Evolutionary conservation across 1,284 basidiomycete species (phyloP), one percentile per base, ranked within the genome.

Genomic region (Flammula alnicola): DNA sequence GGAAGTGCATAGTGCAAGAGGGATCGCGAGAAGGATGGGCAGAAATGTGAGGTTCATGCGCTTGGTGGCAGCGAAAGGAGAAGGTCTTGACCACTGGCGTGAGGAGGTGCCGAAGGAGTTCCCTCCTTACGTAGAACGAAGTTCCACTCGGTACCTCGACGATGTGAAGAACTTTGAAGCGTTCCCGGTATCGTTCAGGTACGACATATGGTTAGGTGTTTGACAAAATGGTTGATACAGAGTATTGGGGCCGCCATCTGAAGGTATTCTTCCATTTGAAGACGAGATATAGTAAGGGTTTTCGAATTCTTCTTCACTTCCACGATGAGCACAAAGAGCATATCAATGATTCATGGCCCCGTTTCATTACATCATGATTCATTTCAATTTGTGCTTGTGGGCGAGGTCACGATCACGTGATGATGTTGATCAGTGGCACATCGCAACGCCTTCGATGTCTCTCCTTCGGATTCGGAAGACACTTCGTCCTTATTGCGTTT

Each of bases 21-120:
- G 75, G 9, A 85, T 55, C 22, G 89, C 86, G 2, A 83, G 54
- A 14, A 81, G 37, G 2, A 86, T 67, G 0, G 90, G 84, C 4
- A 88, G 63, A 37, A 85, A 71, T 0, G 82, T 74, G 31, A 85
- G 64, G 59, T 87, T 86, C 56, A n/a, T n/a, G n/a, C n/a, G n/a
- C n/a, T n/a, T n/a, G n/a, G n/a, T n/a, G 35, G 77, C 75, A 20
- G 75, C 73, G 0, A 66, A 65, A 30, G 78, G 79, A 4, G 72
- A 76, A 7, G 54, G 42, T 10, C 12, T 60, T 9, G 61, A 62
- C 9, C 67, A 69, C 38, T 73, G 72, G 56, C 29, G 33, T 4
- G 55, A 57, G 11, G 56, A 63, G 20, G 40, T 52, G 4, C 55
- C 58, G 10, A 52, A 49, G 22, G 59, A 61, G 9, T 56, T 56